These are phyloP conservation scores for Eleusine coracana DNA, from an alignment of 176 grass and related monocot species.

Conservation along the genomic window DNA sequence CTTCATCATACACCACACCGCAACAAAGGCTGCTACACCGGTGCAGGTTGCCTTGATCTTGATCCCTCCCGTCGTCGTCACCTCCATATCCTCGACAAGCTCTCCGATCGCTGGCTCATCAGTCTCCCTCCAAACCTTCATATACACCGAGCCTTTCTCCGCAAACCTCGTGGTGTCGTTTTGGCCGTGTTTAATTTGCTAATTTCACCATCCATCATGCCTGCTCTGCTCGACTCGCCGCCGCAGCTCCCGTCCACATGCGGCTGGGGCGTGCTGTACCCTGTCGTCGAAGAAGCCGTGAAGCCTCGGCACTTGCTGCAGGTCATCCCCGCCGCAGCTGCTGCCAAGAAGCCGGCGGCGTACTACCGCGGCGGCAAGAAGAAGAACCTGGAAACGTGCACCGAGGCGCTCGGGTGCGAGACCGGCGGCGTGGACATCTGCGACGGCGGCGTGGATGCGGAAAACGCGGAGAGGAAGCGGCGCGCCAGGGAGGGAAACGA, in stretches of 20 bases:
- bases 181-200: not conserved
- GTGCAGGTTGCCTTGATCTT: not conserved
- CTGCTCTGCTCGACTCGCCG: conserved; percentile 37
- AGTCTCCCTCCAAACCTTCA: not conserved
- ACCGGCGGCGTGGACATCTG: conserved; percentile 46
- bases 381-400: conserved; percentile 71
- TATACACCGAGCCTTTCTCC: not conserved
- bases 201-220: conserved; percentile 28
- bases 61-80: conserved; percentile 16
- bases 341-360: conserved; percentile 22
- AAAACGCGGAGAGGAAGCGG: conserved; percentile 39
- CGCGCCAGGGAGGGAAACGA: not conserved
- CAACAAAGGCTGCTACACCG: not conserved
- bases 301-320: not conserved
- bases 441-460: not conserved
- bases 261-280: conserved; percentile 28
- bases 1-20: conserved; percentile 8
- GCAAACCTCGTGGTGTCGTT: not conserved
- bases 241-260: conserved; percentile 26
- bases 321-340: not conserved
- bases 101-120: not conserved
- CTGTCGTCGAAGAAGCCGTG: not conserved
- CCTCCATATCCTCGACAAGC: not conserved
- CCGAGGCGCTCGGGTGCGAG: conserved; percentile 84
- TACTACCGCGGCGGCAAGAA: conserved; percentile 44